These are phyloP conservation scores for Calonectria naviculata DNA, from an alignment of 2,329 filamentous ascomycete genomes.

Conservation along the genomic window DNA sequence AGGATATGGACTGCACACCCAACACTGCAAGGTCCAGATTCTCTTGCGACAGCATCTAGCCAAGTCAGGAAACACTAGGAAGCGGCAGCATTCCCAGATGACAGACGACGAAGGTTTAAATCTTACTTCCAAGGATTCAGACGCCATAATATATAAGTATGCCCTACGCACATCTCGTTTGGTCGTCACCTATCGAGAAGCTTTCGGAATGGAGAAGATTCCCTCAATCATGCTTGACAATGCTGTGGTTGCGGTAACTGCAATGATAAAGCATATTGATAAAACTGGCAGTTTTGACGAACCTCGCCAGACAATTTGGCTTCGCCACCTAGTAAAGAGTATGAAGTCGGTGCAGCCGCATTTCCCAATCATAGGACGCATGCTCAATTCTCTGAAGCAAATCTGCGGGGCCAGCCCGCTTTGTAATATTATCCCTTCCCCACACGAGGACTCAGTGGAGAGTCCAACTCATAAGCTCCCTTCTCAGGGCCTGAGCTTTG, in stretches of 20 bases:
- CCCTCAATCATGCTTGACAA: constrained; percentile 28
- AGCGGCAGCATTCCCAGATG: constrained; percentile 11
- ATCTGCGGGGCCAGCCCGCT: constrained; percentile 2
- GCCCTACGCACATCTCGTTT: constrained; percentile 19
- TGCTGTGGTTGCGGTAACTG: constrained; percentile 18
- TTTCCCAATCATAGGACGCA: constrained; percentile 21
- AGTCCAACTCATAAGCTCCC: neutral
- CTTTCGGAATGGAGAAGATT: constrained; percentile 25
- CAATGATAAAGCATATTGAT: constrained; percentile 13
- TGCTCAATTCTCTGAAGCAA: constrained; percentile 17
- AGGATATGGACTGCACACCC: constrained; percentile 22
- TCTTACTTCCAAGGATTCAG: neutral
- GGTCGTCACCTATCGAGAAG: constrained; percentile 24
- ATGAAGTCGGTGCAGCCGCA: constrained; percentile 21
- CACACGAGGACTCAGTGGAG: neutral
- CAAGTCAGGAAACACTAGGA: neutral
- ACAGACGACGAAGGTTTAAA: neutral
- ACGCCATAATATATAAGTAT: constrained; percentile 10
- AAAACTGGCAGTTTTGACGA: neutral
- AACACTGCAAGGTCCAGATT: constrained; percentile 25
- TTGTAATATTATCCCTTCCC: neutral
- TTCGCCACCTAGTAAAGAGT: constrained; percentile 19
- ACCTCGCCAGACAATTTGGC: constrained; percentile 9
- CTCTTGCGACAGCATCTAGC: constrained; percentile 13
- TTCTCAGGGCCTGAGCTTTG: neutral